Base-by-base conservation (phyloP, 768 basidiomycete genomes). In the Boletus rufocinnamomeus region DNA sequence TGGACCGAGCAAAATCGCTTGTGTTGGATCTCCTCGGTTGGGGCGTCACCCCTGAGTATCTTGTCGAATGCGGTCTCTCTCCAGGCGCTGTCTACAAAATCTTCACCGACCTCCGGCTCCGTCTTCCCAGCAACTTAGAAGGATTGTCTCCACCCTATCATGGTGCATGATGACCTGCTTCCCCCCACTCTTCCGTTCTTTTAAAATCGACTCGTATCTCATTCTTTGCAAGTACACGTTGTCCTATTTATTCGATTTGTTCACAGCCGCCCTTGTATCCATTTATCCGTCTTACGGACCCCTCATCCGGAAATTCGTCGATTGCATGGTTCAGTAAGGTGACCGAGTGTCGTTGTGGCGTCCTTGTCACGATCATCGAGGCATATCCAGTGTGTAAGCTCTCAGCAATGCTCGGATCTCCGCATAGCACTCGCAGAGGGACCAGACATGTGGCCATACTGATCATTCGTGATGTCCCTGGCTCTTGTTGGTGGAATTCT, bases 1-100 rank as follows among this genome's bases (percentile, higher is more conserved):
- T 81, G 48, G 74, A 79, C 30, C 69, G 66, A 19, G 80, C 80
- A 47, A 81, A 81, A 60, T 67, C 68, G 17, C 69, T 82, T 34
- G 78, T 84, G n/a, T 75, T 83, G 30, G 82, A 83, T 64, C 73
- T 84, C n/a, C 72, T 84, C 8, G 80, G 83, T 14, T 82, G 81
- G 81, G 81, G 81, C 25, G 81, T 83, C 27, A 65, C 73, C 6
- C 77, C 80, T 2, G 79, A 82, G 67, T 79, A 81, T 62, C 74
- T 82, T 8, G 64, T 82, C 47, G 74, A 77, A 17, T 73, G 64
- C 21, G 81, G 81, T 6, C 70, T 84, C 32, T 79, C 80, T 27
- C 63, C 70, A 17, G 69, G 69, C 28, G 70, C 67, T 10, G 65
- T 82, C 34, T 73, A 72, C 57, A 71, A 67, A 53, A 75, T 79